A percentile compares a stretch with the other conserved stretches of the same genome.
Conservation (phyloP, 1,139 yeast genomes). For the Debaryomycetaceae sp. region DNA sequence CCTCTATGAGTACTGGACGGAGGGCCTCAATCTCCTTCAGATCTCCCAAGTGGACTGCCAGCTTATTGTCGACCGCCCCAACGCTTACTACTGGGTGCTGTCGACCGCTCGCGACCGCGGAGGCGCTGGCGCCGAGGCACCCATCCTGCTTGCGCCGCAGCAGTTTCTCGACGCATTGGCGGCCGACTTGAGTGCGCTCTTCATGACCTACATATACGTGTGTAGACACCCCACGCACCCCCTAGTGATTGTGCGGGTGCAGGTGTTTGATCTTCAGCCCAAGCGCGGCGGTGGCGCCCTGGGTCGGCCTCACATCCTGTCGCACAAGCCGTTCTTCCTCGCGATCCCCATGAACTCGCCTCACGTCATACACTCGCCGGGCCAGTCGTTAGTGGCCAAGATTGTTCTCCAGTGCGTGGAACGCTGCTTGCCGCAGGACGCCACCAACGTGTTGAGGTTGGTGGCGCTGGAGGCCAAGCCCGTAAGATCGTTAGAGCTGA, state of each 20-base stretch:
- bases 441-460: conserved; percentile 23
- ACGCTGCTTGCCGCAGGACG: conserved; percentile 42
- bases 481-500: conserved; percentile 48
- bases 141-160: conserved; percentile 38
- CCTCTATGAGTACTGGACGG: conserved; percentile 53
- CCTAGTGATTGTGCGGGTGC: conserved; percentile 57
- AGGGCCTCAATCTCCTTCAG: conserved; percentile 65
- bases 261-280: conserved; percentile 54
- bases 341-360: conserved; percentile 70
- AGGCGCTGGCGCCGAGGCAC: conserved; percentile 26
- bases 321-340: conserved; percentile 58
- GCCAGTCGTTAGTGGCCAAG: conserved; percentile 42
- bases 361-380: conserved; percentile 55
- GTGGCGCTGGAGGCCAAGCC: conserved; percentile 32
- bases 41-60: conserved; percentile 72
- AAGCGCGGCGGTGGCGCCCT: conserved; percentile 11
- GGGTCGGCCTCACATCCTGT: conserved; percentile 37
- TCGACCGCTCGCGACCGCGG: conserved; percentile 44
- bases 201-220: conserved; percentile 59
- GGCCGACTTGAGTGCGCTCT: conserved; percentile 43
- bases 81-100: conserved; percentile 51
- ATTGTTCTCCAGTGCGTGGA: conserved; percentile 59
- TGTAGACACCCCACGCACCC: conserved; percentile 64
- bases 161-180: conserved; percentile 46
- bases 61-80: conserved; percentile 53